Evolutionary conservation across 1,284 basidiomycete species (phyloP), one percentile per base, ranked within the genome.

Genomic region (Boletellus sp.): DNA sequence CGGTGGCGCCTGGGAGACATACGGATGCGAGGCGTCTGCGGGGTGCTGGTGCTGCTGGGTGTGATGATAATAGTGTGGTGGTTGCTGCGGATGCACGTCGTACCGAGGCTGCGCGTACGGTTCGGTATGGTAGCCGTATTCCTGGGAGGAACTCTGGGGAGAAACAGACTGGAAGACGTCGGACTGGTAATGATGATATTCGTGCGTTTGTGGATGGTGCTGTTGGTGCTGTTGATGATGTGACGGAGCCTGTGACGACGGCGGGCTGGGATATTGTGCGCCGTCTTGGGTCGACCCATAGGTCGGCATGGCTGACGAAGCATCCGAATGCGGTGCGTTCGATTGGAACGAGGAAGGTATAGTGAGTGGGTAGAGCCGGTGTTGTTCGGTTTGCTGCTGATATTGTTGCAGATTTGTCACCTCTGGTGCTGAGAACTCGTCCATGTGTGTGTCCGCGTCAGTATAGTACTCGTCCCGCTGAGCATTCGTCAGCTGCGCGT

Each of bases 401-500:
- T 53, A 42, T 16, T n/a, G 40, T 22, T 41, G 44, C n/a, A 1
- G 47, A 22, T 42, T n/a, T 4, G 50, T 30, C 7, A 33, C 15
- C 22, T 42, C 32, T 11, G 45, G 19, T 35, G 36, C 36, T 26
- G 2, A 49, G 5, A 42, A 13, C 10, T 12, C 53, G 40, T 64
- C 63, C 65, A 58, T 73, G 69, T 47, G 68, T 51, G 28, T 68
- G 63, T 66, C 66, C n/a, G 69, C 68, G 16, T 69, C 68, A 21
- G 71, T 63, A 51, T 76, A 75, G 18, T 64, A 65, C 24, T 65
- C 54, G 11, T 70, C 69, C 18, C 53, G 59, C 37, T 57, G 54
- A 12, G 76, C 79, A 50, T 74, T 71, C 40, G 72, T 67, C n/a
- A 86, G 75, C 63, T 83, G 83, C 13, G 71, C 70, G 24, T 76